Conservation (phyloP, 2,329 filamentous ascomycete genomes). For the Lasiodiplodia sp. region DNA sequence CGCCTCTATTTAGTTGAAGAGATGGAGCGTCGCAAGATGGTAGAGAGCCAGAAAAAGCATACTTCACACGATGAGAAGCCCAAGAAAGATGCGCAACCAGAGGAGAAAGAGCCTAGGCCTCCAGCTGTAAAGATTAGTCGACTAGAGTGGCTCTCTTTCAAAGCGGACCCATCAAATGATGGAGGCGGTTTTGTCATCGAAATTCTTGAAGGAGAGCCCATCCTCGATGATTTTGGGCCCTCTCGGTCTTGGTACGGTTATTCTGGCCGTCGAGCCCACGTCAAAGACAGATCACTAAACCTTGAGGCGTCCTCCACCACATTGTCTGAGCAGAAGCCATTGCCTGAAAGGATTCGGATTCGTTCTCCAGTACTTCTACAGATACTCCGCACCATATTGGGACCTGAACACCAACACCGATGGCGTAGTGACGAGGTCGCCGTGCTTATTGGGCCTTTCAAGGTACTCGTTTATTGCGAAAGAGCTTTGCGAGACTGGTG, state of each 20-base stretch:
- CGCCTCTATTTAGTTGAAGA: not conserved
- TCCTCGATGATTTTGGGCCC: not conserved
- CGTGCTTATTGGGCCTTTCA: not conserved
- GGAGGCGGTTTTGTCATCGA: not conserved
- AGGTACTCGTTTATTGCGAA: not conserved
- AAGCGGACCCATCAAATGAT: not conserved
- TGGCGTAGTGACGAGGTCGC: rapidly evolving
- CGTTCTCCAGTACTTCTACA: not conserved
- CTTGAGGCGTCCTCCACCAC: rapidly evolving
- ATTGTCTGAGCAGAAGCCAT: not conserved
- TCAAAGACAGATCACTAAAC: not conserved
- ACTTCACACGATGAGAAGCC: not conserved
- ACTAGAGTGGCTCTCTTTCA: not conserved
- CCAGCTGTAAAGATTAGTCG: too few species aligned
- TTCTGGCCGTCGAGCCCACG: not conserved
- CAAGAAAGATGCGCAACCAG: not conserved
- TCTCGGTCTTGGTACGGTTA: not conserved
- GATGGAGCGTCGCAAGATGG: not conserved
- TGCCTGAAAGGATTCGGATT: not conserved
- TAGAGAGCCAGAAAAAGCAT: not conserved
- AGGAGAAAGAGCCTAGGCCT: too few species aligned
- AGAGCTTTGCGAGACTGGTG: not conserved
- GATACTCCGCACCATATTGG: not conserved
- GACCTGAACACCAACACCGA: not conserved
- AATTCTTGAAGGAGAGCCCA: not conserved